These are phyloP conservation scores for Mangifera indica DNA, from an alignment of 345 rosid species.

Conservation along the genomic window DNA sequence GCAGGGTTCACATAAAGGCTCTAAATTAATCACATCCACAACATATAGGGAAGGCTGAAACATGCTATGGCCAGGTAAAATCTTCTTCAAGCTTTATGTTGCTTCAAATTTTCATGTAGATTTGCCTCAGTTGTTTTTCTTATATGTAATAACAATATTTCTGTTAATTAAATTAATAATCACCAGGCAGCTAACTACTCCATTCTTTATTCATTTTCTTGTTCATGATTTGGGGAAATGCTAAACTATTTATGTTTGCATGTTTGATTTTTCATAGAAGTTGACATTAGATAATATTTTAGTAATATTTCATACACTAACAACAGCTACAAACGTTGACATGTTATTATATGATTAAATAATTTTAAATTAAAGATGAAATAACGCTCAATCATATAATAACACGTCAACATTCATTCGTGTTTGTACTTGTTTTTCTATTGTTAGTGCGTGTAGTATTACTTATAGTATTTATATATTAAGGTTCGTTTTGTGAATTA, in stretches of 20 bases:
- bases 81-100: not conserved
- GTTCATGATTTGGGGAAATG: not conserved
- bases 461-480: not conserved
- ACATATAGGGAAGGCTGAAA: not conserved
- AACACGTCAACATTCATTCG: no score
- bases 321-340: no score
- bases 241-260: not conserved
- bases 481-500: not conserved
- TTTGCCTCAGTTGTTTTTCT: not conserved
- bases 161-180: not conserved
- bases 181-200: no score
- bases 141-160: not conserved
- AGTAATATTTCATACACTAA: no score
- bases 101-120: not conserved
- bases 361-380: no score
- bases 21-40: not conserved
- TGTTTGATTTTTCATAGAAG: not conserved
- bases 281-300: conserved; percentile 1
- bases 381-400: no score
- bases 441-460: no score
- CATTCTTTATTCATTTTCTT: not conserved
- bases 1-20: no score
- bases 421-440: no score
- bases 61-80: conserved; percentile 40
- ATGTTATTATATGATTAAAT: no score